A percentile compares a stretch with the other conserved stretches of the same genome.
Evolutionary conservation across 2,329 filamentous ascomycete species (phyloP).

Genomic region (Alternaria triticimaculans): DNA sequence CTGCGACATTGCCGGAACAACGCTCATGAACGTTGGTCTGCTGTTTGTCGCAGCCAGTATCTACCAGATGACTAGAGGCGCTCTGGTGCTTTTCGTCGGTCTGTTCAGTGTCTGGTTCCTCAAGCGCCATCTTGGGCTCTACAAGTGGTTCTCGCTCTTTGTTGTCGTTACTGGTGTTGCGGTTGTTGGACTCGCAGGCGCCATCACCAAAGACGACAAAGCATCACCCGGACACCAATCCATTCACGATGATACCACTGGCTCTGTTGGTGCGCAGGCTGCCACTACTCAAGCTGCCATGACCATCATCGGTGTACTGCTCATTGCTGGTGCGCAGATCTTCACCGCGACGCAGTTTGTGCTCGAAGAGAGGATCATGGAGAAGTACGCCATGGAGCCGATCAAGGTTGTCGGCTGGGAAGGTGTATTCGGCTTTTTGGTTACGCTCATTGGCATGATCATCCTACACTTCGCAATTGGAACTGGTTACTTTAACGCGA

Average conservation of each 20-base stretch:
- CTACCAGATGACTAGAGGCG: conserved; percentile 98
- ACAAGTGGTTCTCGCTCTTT: conserved; percentile 89
- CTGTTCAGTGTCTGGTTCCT: conserved; percentile 94
- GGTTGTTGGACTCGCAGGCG: conserved; percentile 87
- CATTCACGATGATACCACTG: conserved; percentile 22
- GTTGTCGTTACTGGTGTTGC: conserved; percentile 89
- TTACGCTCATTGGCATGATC: conserved; percentile 80
- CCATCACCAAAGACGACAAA: conserved; percentile 74
- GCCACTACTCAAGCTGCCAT: conserved; percentile 65
- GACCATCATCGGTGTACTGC: conserved; percentile 80
- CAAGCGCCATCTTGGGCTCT: conserved; percentile 76
- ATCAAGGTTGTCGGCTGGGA: conserved; percentile 96
- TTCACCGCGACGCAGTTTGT: conserved; percentile 98
- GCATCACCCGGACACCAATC: conserved; percentile 45
- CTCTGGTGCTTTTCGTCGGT: conserved; percentile 93
- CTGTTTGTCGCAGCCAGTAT: conserved; percentile 94
- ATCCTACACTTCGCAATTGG: conserved; percentile 81
- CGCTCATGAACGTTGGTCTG: conserved; percentile 94
- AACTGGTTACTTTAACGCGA: conserved; percentile 86
- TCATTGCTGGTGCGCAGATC: conserved; percentile 94
- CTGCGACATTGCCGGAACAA: conserved; percentile 94
- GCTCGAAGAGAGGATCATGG: conserved; percentile 90
- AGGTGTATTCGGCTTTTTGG: conserved; percentile 84
- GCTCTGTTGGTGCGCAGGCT: conserved; percentile 40
- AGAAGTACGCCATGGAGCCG: conserved; percentile 79